These are phyloP conservation scores for Edaphochlamys debaryana DNA, from an alignment of 139 green algal genomes.

Conservation along the genomic window DNA sequence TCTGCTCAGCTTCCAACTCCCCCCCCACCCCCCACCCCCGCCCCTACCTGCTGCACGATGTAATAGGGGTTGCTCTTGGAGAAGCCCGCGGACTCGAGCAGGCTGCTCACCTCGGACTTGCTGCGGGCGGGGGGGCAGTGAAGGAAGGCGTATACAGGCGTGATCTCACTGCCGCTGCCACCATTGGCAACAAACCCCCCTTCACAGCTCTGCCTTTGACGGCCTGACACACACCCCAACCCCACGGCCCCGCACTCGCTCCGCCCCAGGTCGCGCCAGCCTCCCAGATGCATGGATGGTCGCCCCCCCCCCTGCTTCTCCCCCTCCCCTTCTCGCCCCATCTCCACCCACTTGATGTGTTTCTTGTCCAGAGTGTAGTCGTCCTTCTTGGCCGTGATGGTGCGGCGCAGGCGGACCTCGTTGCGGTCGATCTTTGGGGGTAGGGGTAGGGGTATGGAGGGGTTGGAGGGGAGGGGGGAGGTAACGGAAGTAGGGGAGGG, in stretches of 20 bases:
- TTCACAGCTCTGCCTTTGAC: too few relatives aligned
- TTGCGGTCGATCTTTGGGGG: constrained; percentile 83
- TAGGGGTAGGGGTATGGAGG: too few relatives aligned
- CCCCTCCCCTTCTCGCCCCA: background rate
- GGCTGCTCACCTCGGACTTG: constrained; percentile 94
- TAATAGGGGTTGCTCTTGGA: constrained; percentile 98
- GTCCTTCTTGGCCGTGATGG: constrained; percentile 95
- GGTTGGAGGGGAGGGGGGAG: too few relatives aligned
- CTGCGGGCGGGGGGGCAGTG: constrained; percentile 46
- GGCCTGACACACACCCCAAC: too few relatives aligned
- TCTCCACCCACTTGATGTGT: constrained; percentile 75
- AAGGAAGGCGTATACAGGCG: background rate
- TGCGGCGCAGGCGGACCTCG: constrained; percentile 92
- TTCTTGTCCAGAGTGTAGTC: constrained; percentile 97
- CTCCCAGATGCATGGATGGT: too few relatives aligned
- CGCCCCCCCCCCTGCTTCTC: too few relatives aligned
- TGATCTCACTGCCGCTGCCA: too few relatives aligned
- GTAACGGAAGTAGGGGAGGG: background rate
- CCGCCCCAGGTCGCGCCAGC: too few relatives aligned
- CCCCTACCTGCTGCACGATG: constrained; percentile 93
- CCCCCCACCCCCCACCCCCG: constrained; percentile 49
- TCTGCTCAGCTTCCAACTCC: too few relatives aligned
- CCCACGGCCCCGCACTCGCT: too few relatives aligned
- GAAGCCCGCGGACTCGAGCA: constrained; percentile 98
- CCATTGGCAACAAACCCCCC: too few relatives aligned